A percentile compares a stretch with the other conserved stretches of the same genome.
These are phyloP conservation scores for Rhodotorula graminis DNA, from an alignment of 768 basidiomycete genomes.

Conservation along the genomic window DNA sequence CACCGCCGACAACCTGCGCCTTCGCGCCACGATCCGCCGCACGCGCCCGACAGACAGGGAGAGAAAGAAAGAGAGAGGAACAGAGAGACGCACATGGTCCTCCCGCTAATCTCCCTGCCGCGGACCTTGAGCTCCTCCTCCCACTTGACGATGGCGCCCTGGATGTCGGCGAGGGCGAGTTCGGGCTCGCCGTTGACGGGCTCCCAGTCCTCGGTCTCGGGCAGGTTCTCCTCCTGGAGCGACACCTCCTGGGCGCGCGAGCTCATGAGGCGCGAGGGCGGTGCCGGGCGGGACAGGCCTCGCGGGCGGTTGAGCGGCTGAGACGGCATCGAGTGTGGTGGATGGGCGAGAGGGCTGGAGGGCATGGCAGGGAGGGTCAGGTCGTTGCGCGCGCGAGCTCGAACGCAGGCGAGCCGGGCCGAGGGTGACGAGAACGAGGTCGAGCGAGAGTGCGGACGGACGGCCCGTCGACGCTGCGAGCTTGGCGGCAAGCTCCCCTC, in stretches of 20 bases:
- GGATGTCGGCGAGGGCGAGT: constrained; percentile 58
- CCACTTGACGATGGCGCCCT: constrained; percentile 64
- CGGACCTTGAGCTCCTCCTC: constrained; percentile 67
- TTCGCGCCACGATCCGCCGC: too few relatives aligned
- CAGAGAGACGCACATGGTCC: constrained; percentile 89
- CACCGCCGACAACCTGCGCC: too few relatives aligned
- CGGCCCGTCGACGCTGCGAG: too few relatives aligned
- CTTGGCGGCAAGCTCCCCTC: too few relatives aligned
- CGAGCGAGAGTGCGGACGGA: too few relatives aligned
- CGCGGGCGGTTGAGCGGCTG: background rate
- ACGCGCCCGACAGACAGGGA: too few relatives aligned
- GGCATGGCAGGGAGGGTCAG: background rate
- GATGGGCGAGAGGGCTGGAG: background rate
- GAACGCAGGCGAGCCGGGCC: background rate
- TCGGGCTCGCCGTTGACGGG: constrained; percentile 24
- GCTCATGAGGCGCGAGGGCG: constrained; percentile 20
- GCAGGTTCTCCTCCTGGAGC: constrained; percentile 18
- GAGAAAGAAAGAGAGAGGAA: constrained; percentile 59
- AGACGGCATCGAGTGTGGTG: background rate
- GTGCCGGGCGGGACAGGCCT: constrained; percentile 15
- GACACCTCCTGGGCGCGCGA: constrained; percentile 21
- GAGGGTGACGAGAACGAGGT: too few relatives aligned
- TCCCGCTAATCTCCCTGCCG: constrained; percentile 71
- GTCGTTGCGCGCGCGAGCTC: too few relatives aligned
- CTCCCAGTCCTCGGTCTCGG: constrained; percentile 31